Percentiles rank a stretch among this genome's conserved stretches.
phyloP scores from a whole-genome alignment of 345 rosid species.

The Dovyalis caffra region DNA sequence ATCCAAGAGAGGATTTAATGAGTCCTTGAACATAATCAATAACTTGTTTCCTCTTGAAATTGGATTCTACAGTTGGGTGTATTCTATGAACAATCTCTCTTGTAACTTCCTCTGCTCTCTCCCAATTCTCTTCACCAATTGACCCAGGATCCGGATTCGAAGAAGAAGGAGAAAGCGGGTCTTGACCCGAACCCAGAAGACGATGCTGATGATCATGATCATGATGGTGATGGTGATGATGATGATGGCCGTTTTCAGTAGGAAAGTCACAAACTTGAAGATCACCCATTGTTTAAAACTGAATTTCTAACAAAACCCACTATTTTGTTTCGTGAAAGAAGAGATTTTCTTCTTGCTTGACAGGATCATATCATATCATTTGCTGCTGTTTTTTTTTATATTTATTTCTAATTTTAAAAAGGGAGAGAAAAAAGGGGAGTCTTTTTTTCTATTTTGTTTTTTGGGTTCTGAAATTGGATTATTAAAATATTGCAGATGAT shows the following conservation, averaged over 20 bases:
- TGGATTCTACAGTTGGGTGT: slow-evolving; percentile 26
- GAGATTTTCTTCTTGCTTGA: not conserved
- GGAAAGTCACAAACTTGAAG: slow-evolving; percentile 12
- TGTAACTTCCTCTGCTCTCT: slow-evolving; percentile 18
- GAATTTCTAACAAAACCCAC: not conserved
- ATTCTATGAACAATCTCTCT: slow-evolving; percentile 20
- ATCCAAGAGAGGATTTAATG: slow-evolving; percentile 20
- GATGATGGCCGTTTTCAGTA: not conserved
- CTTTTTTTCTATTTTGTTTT: not conserved
- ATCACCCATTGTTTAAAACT: not conserved
- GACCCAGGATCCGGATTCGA: slow-evolving; percentile 15
- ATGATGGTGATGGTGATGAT: not conserved
- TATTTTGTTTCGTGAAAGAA: not conserved
- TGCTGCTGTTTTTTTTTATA: not conserved
- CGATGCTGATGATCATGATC: not conserved
- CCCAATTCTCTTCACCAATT: slow-evolving; percentile 23
- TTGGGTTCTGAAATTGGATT: not conserved
- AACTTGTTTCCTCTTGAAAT: slow-evolving; percentile 23
- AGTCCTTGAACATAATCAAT: slow-evolving; percentile 26
- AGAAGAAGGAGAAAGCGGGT: not conserved
- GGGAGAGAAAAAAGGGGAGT: not conserved
- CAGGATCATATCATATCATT: not conserved
- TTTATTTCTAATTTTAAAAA: not conserved
- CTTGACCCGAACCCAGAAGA: not conserved
- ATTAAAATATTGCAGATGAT: not conserved